Base-by-base conservation (phyloP, 805 yeast species). In the Starmerella geochares region DNA sequence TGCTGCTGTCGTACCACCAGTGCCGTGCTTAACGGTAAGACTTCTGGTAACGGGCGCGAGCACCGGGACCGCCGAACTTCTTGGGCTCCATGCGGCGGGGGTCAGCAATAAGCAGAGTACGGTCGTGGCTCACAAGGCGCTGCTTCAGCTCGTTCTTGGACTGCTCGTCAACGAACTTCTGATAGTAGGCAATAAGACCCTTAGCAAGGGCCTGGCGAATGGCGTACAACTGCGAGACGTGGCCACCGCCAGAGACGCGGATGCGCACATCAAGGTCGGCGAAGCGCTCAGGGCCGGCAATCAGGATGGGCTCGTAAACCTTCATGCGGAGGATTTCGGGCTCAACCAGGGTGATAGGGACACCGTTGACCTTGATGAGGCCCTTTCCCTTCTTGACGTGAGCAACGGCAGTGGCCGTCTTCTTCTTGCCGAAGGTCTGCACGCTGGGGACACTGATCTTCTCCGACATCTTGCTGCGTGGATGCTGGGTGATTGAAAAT, bases 41-140 rank as follows among this genome's bases (percentile, higher is more conserved):
- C 77, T 92, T 92, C 83, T 92, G 98, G 96, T 86, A 90, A 80
- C 97, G 90, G 72, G 98, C 92, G 81, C 98, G 92, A 79, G 98
- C 98, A 86, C 98, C 98, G 77, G 94, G 95, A 82, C 98, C 98
- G 81, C 98, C 98, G 81, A 92, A 92, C 82, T 92, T 92, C 96
- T 92, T 92, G 83, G 98, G 98, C 81, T 92, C 98, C 83, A 88
- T 83, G 83, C 95, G 90, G 85, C 98, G 87, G 68, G 96, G 79
- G 76, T 92, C 98, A 68, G 98, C 97, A 75, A 92, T 92, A 78
- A 92, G 83, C 74, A 92, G 83, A 74, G 97, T 86, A 82, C 95
- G 88, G 90, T 92, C 98, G 83, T 88, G 94, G 69, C 95, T 71
- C 63, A 90, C 80, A 78, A 88, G 86, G 68, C 94, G 83, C 80